Evolutionary conservation across 192 early-diverging fungal species (phyloP).

Genomic region (Podila horticola): DNA sequence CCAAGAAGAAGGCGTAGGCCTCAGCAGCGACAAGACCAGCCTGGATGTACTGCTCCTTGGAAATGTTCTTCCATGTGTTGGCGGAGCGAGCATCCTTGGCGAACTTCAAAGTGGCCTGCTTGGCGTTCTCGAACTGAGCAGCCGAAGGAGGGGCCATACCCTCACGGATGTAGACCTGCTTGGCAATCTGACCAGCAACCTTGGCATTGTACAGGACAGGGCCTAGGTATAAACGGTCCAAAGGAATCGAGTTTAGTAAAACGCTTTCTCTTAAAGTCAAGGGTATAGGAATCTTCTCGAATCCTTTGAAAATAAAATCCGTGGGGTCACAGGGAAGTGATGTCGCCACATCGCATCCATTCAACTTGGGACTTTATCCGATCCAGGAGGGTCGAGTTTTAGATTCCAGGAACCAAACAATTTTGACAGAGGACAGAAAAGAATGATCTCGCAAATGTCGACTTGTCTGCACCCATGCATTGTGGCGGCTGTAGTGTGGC

Average conservation of each 20-base stretch:
- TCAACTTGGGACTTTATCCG: too few relatives aligned
- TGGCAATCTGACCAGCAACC: slow-evolving; percentile 61
- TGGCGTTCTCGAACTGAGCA: slow-evolving; percentile 54
- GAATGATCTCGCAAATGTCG: background rate
- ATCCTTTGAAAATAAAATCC: too few relatives aligned
- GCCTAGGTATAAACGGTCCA: background rate
- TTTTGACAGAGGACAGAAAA: too few relatives aligned
- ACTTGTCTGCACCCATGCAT: background rate
- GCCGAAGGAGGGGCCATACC: slow-evolving; percentile 58
- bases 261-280: too few relatives aligned
- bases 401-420: too few relatives aligned
- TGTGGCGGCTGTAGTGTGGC: too few relatives aligned
- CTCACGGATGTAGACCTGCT: slow-evolving; percentile 65
- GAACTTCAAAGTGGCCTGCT: slow-evolving; percentile 39
- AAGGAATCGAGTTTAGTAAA: background rate
- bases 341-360: too few relatives aligned
- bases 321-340: too few relatives aligned
- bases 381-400: too few relatives aligned
- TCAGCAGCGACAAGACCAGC: slow-evolving; percentile 57
- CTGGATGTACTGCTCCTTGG: slow-evolving; percentile 49
- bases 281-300: too few relatives aligned
- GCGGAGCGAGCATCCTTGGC: slow-evolving; percentile 23
- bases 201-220: slow-evolving; percentile 56
- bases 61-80: slow-evolving; percentile 39
- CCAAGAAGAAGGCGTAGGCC: slow-evolving; percentile 59